These are phyloP conservation scores for Aspergillus spinulosporus DNA, from an alignment of 2,329 filamentous ascomycete genomes.

Conservation along the genomic window DNA sequence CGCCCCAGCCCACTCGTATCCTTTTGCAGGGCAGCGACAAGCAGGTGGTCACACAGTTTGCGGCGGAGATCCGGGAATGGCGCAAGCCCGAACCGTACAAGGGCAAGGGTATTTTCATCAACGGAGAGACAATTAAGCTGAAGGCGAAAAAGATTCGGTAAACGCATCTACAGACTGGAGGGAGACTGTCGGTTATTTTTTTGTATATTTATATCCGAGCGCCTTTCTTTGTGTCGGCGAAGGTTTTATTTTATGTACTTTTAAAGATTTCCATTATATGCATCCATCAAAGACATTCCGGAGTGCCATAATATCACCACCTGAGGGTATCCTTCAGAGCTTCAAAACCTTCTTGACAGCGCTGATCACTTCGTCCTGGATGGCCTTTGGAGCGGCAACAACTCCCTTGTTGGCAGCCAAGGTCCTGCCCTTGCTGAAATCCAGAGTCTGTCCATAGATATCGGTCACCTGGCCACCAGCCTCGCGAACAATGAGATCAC, in stretches of 20 bases:
- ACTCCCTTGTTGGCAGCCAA: slow-evolving; percentile 90
- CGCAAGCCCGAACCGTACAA: slow-evolving; percentile 95
- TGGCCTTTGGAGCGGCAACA: slow-evolving; percentile 75
- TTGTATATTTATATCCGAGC: slow-evolving; percentile 32
- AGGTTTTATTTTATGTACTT: slow-evolving; percentile 38
- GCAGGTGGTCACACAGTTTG: slow-evolving; percentile 85
- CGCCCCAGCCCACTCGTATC: slow-evolving; percentile 87
- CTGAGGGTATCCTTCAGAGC: slow-evolving; percentile 37
- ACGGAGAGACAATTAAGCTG: slow-evolving; percentile 94
- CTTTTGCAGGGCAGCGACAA: slow-evolving; percentile 85
- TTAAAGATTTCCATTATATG: slow-evolving; percentile 26
- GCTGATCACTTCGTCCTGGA: slow-evolving; percentile 74
- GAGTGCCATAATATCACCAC: slow-evolving; percentile 18
- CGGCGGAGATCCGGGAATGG: slow-evolving; percentile 84
- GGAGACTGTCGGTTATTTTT: slow-evolving; percentile 26
- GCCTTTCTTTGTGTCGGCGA: slow-evolving; percentile 25
- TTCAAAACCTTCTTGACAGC: slow-evolving; percentile 78
- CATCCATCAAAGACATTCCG: slow-evolving; percentile 13
- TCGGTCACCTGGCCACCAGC: slow-evolving; percentile 92
- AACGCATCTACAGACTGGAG: slow-evolving; percentile 32
- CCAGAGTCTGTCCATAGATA: slow-evolving; percentile 76
- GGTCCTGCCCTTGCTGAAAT: slow-evolving; percentile 85
- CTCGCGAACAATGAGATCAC: slow-evolving; percentile 90
- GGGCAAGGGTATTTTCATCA: slow-evolving; percentile 98
- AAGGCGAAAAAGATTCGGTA: slow-evolving; percentile 98